Percentiles rank a stretch among this genome's conserved stretches.
Evolutionary conservation across 805 yeast genomes (phyloP).

Genomic region (Saturnispora mendoncae): DNA sequence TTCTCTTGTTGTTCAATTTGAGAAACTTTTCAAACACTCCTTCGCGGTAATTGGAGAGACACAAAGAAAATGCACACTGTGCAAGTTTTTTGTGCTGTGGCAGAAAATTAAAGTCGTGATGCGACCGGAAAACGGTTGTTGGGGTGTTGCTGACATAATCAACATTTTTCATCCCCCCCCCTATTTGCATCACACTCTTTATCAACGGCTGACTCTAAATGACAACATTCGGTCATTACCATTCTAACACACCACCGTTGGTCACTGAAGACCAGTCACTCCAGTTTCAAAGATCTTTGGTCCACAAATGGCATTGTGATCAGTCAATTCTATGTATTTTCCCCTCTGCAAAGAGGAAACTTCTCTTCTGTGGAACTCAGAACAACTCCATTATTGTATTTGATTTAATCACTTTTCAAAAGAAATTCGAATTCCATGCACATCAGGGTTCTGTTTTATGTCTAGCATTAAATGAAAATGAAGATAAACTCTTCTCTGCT

Average conservation of each 20-base stretch:
- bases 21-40: too few relatives aligned
- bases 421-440: constrained; percentile 44
- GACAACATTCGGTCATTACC: constrained; percentile 13
- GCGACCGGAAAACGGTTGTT: too few relatives aligned
- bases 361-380: constrained; percentile 85
- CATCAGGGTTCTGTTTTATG: constrained; percentile 71
- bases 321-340: constrained; percentile 67
- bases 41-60: constrained; percentile 1
- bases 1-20: not conserved
- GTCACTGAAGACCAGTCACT: constrained; percentile 12
- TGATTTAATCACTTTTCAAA: constrained; percentile 57
- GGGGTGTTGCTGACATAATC: too few relatives aligned
- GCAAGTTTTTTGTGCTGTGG: too few relatives aligned
- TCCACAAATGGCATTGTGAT: constrained; percentile 71
- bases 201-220: too few relatives aligned
- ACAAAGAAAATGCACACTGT: constrained; percentile 1
- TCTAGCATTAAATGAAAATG: constrained; percentile 45
- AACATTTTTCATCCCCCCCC: too few relatives aligned
- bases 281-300: constrained; percentile 9
- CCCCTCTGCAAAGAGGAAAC: constrained; percentile 46
- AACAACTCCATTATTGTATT: constrained; percentile 68
- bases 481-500: constrained; percentile 63
- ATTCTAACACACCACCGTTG: constrained; percentile 6
- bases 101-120: too few relatives aligned
- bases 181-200: too few relatives aligned